Percentiles rank a stretch among this genome's conserved stretches.
Evolutionary conservation across 2,329 filamentous ascomycete genomes (phyloP).

Genomic region (Pseudogymnoascus sp.): DNA sequence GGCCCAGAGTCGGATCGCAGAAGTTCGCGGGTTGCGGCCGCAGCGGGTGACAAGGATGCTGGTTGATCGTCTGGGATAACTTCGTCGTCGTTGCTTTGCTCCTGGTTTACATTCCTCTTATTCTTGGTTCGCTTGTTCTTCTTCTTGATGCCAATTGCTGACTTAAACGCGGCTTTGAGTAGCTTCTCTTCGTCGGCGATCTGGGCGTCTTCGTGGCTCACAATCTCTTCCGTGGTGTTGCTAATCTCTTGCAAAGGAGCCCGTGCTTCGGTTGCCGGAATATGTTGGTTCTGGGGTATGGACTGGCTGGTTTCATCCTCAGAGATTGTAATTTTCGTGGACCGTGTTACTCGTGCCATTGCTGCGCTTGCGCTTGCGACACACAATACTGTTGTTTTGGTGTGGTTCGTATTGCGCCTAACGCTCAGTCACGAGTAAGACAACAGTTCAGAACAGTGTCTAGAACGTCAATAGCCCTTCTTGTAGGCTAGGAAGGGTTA

Average conservation of each 20-base stretch:
- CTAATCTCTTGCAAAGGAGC: slow-evolving; percentile 11
- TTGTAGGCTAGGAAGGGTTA: no score
- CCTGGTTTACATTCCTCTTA: slow-evolving; percentile 16
- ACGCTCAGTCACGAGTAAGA: background rate
- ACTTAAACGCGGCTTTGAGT: slow-evolving; percentile 29
- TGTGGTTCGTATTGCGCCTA: background rate
- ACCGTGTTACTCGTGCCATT: slow-evolving; percentile 29
- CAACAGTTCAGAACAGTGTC: background rate
- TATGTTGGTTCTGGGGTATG: slow-evolving; percentile 3
- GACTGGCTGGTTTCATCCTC: slow-evolving; percentile 20
- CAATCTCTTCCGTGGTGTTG: slow-evolving; percentile 1
- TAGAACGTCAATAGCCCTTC: background rate
- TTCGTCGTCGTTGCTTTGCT: background rate
- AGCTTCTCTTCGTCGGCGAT: slow-evolving; percentile 24
- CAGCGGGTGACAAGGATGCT: background rate
- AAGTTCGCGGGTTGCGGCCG: slow-evolving; percentile 1
- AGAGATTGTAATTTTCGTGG: slow-evolving; percentile 24
- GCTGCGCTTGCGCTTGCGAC: slow-evolving; percentile 14
- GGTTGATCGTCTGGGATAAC: slow-evolving; percentile 7
- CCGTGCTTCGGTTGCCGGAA: slow-evolving; percentile 18
- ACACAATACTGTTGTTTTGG: background rate
- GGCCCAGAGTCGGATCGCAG: background rate
- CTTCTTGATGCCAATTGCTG: slow-evolving; percentile 25
- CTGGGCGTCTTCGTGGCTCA: slow-evolving; percentile 14
- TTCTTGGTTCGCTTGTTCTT: slow-evolving; percentile 21